Evolutionary conservation across 129 eudicot species (phyloP).

Genomic region (Silybum marianum): DNA sequence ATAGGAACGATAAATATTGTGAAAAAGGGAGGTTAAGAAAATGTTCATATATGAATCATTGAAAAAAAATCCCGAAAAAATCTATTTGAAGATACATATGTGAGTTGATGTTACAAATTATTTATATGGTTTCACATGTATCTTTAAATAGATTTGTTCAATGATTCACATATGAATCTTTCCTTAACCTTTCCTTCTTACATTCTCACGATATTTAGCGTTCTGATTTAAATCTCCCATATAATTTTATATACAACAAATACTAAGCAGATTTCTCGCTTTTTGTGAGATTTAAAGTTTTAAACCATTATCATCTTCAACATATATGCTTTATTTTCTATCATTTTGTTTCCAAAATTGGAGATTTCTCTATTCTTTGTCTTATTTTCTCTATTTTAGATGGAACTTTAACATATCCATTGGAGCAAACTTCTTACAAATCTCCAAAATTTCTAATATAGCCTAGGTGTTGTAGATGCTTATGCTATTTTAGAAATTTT

Average conservation of each 20-base stretch:
- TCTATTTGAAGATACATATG: not conserved
- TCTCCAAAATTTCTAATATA: no score
- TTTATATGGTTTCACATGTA: not conserved
- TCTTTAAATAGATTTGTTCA: not conserved
- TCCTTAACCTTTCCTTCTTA: not conserved
- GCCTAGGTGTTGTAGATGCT: no score
- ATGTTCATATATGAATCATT: not conserved
- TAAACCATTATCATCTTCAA: not conserved
- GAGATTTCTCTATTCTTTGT: no score
- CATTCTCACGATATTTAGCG: not conserved
- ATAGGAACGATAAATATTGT: not conserved
- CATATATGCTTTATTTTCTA: no score
- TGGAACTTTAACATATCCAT: no score
- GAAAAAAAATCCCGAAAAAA: not conserved
- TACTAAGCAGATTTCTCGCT: no score
- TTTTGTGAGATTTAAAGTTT: no score
- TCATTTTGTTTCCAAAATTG: no score
- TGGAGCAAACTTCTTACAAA: no score
- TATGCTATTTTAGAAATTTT: no score
- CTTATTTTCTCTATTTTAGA: no score
- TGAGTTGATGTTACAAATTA: not conserved
- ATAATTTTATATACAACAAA: not conserved
- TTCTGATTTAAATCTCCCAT: not conserved
- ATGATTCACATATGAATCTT: not conserved
- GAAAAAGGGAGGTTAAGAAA: not conserved